Evolutionary conservation across 2,329 filamentous ascomycete species (phyloP), one percentile per base, ranked within the genome.

Genomic region (Penicillium sp.): DNA sequence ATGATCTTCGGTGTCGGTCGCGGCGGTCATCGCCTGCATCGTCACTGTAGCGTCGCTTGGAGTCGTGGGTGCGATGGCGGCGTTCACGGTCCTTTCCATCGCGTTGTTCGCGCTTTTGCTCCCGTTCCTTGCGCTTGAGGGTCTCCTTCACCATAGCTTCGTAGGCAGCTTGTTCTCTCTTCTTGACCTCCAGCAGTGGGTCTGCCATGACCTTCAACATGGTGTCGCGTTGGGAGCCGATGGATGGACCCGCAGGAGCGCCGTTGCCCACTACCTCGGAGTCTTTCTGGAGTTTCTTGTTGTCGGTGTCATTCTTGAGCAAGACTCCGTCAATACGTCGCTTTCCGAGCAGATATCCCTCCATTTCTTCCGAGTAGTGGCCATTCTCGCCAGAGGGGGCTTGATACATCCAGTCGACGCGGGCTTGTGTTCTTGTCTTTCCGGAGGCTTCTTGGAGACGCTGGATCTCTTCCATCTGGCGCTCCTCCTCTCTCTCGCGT

Each of bases 381-480:
- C 90, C 90, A 53, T 81, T 82, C 46, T 88, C 88, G 53, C 78
- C 82, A 40, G 89, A 89, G 7, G 94, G 92, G 1, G 93, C 93
- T 64, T 88, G 86, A 75, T 99, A 99, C 91, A 99, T 97, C 90
- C 94, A 99, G 67, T 97, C 94, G 24, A 99, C 93, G 34, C 92
- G 86, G 65, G 93, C 88, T 29, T 88, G 77, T 49, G 88, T 83
- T 68, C 91, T 92, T 65, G 83, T 85, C 52, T 92, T 92, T 36
- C 94, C 94, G 0, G 92, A 88, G 2, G 88, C 87, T 75, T 97
- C 94, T 53, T 97, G 90, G 62, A 97, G 83, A 48, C 87, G 85
- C 73, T 97, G 90, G 1, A 97, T 84, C 72, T 97, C 92, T 72
- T 97, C 91, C 62, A 96, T 89, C 45, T 89, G 87, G 44, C 92